These are phyloP conservation scores for Hydrangea macrophylla DNA, from an alignment of 148 eudicot species.

Conservation along the genomic window DNA sequence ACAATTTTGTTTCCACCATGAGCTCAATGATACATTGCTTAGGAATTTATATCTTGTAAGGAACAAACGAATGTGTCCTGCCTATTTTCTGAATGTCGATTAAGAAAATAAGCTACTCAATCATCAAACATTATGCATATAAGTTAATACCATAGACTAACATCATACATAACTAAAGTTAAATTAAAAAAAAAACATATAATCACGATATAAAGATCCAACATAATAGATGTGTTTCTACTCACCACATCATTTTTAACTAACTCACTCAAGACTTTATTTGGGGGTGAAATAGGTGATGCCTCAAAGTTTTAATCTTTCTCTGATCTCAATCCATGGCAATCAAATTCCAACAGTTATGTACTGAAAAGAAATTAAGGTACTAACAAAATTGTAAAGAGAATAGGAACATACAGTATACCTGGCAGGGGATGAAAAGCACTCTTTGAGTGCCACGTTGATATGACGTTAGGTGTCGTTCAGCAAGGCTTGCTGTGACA, in stretches of 20 bases:
- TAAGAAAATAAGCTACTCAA: background rate
- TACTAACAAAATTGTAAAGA: background rate
- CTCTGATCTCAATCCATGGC: background rate
- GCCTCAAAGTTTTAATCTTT: background rate
- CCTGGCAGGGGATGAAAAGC: constrained; percentile 97
- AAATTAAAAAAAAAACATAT: background rate
- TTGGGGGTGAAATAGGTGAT: background rate
- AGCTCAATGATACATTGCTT: too few relatives aligned
- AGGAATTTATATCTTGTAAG: too few relatives aligned
- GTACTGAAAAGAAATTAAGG: background rate
- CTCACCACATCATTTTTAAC: background rate
- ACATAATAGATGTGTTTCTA: background rate
- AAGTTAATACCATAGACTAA: background rate
- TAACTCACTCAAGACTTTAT: background rate
- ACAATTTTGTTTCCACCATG: too few relatives aligned
- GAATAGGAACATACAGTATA: constrained; percentile 16
- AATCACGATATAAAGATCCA: background rate
- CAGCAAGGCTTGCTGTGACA: constrained; percentile 77
- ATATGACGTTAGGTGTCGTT: constrained; percentile 75
- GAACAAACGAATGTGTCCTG: too few relatives aligned
- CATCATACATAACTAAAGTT: background rate
- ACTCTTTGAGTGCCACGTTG: constrained; percentile 81
- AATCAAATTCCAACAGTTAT: background rate
- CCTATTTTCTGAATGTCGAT: background rate
- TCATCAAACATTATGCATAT: background rate